phyloP scores from a whole-genome alignment of 179 eudicot species.

The Spinacia oleracea region DNA sequence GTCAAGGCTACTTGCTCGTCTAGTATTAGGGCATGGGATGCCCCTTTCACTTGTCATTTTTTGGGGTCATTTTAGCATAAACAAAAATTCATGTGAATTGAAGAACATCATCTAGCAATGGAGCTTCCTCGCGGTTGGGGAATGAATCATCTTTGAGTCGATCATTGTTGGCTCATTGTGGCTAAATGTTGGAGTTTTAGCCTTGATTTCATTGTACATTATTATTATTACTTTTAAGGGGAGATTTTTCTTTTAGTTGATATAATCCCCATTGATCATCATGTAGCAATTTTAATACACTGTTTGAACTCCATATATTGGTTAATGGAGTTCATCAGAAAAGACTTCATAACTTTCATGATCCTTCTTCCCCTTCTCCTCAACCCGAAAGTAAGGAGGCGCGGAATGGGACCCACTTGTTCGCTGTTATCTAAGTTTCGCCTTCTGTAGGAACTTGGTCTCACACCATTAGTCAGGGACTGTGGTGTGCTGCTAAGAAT shows the following conservation, averaged over 20 bases:
- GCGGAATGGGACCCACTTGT: not conserved
- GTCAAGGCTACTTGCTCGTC: constrained; percentile 21
- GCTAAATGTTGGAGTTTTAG: constrained; percentile 29
- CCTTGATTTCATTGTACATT: constrained; percentile 28
- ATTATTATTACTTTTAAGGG: constrained; percentile 1
- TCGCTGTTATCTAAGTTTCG: not conserved
- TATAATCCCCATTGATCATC: constrained; percentile 18
- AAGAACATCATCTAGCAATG: constrained; percentile 10
- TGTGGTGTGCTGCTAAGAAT: constrained; percentile 23
- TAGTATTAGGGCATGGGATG: constrained; percentile 25
- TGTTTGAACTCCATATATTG: constrained; percentile 21
- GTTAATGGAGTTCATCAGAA: constrained; percentile 18
- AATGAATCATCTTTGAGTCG: not conserved
- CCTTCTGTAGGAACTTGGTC: not conserved
- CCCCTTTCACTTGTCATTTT: constrained; percentile 13
- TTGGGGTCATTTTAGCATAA: not conserved
- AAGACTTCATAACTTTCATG: not conserved
- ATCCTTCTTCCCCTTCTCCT: constrained; percentile 7
- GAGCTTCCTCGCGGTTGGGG: constrained; percentile 23
- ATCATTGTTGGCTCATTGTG: constrained; percentile 20
- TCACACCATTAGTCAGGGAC: constrained; percentile 18
- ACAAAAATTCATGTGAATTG: not conserved
- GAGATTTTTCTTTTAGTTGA: constrained; percentile 17
- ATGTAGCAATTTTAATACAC: constrained; percentile 19
- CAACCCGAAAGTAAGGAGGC: constrained; percentile 10